Base-by-base conservation (phyloP, 768 basidiomycete species). In the Panaeolus papilionaceus region DNA sequence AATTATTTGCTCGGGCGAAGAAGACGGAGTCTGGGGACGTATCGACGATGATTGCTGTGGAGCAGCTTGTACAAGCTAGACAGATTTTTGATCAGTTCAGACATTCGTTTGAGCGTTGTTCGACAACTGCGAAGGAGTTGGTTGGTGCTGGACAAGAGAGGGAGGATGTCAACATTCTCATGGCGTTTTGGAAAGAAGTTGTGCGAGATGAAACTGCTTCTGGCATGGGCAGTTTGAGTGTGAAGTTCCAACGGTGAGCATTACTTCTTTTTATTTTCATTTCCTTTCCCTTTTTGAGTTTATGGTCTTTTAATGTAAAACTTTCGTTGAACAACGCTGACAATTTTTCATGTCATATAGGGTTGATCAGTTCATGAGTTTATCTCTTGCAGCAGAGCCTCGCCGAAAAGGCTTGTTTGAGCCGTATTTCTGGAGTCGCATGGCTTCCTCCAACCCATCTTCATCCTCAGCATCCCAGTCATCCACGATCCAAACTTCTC, bases 341-440 rank as follows among this genome's bases (percentile, higher is more conserved):
- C 28, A 23, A 47, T 58, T 63, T 26, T 65, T 64, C 63, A 11
- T 61, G 28, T 23, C 26, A 54, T 28, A n/a, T 69, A 93, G 91
- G 8, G 79, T 91, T 68, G 92, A 92, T 28, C 91, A 92, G 68
- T 94, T 93, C 72, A 91, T 90, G 86, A 88, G 90, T 0, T 81
- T 93, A 20, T 94, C 93, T 2, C 76, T 93, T 39, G 87, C 91
- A 44, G 87, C 90, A 16, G 93, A 95, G 71, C 88, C 92, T 7
- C 85, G 89, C 23, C 83, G 89, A n/a, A 89, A 85, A 74, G 91
- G 91, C 8, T 77, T 90, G 1, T 94, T 92, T 66, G 92, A 93
- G 69, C 91, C 92, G 0, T 87, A 89, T 70, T 93, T 90, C 77
- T 94, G 92, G 92, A 79, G 83, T 4, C 83, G 85, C 51, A 68